Conservation (phyloP, 345 rosid species). For the Dimocarpus longan region DNA sequence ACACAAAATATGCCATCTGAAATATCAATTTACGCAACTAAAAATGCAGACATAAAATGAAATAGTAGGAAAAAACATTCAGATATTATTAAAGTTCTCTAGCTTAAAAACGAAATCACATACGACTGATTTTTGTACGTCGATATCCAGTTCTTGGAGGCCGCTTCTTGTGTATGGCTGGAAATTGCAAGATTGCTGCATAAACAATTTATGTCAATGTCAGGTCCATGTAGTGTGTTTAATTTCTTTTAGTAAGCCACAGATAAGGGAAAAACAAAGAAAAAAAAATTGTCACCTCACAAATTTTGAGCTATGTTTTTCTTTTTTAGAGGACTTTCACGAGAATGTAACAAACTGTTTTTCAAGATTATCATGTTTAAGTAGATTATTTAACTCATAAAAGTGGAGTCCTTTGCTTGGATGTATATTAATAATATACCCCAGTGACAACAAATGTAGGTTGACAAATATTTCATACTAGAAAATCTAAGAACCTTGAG, state of each 20-base stretch:
- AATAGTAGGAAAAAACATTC: background rate
- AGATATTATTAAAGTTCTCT: background rate
- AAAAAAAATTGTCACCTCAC: background rate
- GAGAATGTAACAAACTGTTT: background rate
- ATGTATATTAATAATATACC: background rate
- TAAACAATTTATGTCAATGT: constrained; percentile 15
- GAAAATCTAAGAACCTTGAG: background rate
- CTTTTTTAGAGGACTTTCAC: background rate
- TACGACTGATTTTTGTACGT: constrained; percentile 81
- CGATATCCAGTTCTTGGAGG: constrained; percentile 83
- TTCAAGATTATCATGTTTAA: background rate
- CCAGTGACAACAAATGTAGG: background rate
- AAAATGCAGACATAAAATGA: background rate
- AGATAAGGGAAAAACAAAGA: background rate
- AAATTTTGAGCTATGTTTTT: background rate
- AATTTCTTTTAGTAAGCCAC: background rate
- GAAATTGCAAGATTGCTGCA: constrained; percentile 93
- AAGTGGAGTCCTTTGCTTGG: background rate
- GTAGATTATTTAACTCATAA: background rate
- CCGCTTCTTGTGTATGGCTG: constrained; percentile 71
- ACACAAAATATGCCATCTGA: background rate
- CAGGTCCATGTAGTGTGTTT: constrained; percentile 25
- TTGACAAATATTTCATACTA: background rate
- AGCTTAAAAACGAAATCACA: constrained; percentile 30
- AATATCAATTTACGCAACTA: background rate